Base-by-base conservation (phyloP, 2,329 filamentous ascomycete genomes). In the Arthrobotrys megalospora region DNA sequence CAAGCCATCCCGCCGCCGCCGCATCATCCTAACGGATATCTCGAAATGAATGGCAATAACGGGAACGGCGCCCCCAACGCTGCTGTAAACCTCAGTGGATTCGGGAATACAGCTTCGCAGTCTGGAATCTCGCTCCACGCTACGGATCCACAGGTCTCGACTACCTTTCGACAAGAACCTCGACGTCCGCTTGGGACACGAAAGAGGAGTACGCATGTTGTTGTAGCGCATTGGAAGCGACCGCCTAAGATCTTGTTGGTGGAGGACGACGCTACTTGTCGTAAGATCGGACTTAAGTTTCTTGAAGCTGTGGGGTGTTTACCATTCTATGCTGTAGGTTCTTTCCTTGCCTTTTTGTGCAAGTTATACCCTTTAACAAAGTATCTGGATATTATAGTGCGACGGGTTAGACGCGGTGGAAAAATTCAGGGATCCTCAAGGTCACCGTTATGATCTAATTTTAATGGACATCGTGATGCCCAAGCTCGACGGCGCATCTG, bases 381-480 rank as follows among this genome's bases (percentile, higher is more conserved):
- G 24, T 41, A 19, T 45, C 6, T 52, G 48, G 19, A 34, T 16
- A 47, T 84, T 81, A 83, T 82, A 96, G 90, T 88, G 92, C 79
- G 92, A 99, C 84, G 96, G 96, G 58, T 87, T 96, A 52, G 93
- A 97, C 83, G 96, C 96, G 64, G 94, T 97, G 60, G 93, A 92
- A 83, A 96, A 96, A 83, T 91, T 97, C 62, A 58, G 72, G 11
- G 75, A 78, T 21, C 67, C 50, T 0, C 52, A 53, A 11, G 63
- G 89, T 87, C 81, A 83, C 84, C 41, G 88, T 36, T 91, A 89
- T 81, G 89, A 92, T 80, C 85, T 92, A 67, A 93, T 95, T 80
- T 89, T 95, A 79, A 95, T 95, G 92, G 92, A 96, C 83, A 95
- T 99, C 80, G 97, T 99, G 81, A 98, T 99, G 96, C 96, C 96